Evolutionary conservation across 192 early-diverging fungal species (phyloP).

Genomic region (Dispira simplex): DNA sequence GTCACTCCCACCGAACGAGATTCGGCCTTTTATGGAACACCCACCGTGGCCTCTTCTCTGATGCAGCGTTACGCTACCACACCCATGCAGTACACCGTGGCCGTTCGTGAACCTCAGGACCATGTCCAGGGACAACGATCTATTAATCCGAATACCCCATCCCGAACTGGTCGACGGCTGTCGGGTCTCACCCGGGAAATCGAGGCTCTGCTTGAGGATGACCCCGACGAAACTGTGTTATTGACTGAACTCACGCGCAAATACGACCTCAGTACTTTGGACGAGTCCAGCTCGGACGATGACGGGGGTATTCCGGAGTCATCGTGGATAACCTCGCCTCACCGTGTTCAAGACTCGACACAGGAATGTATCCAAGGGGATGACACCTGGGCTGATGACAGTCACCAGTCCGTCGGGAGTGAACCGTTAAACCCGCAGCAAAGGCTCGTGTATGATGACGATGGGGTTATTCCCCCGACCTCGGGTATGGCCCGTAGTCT

Average conservation of each 20-base stretch:
- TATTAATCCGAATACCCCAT: not conserved
- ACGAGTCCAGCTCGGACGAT: not conserved
- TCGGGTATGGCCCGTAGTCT: not conserved
- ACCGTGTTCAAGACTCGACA: too few species aligned
- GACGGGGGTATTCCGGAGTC: not conserved
- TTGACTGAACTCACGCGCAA: not conserved
- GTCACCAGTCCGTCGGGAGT: too few species aligned
- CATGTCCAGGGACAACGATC: not conserved
- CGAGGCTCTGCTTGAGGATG: not conserved
- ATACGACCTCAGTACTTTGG: not conserved
- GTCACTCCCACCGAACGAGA: not conserved
- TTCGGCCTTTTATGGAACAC: not conserved
- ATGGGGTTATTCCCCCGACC: too few species aligned
- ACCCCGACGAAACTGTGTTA: slow-evolving; percentile 1
- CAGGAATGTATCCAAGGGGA: too few species aligned
- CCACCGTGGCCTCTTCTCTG: not conserved
- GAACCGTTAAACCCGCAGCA: too few species aligned
- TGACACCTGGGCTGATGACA: too few species aligned
- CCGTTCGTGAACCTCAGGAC: not conserved
- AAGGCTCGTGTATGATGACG: too few species aligned
- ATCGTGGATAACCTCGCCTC: too few species aligned
- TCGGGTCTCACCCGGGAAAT: not conserved
- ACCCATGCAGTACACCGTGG: not conserved
- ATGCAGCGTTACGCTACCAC: not conserved
- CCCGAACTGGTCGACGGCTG: slow-evolving; percentile 1